Percentiles rank a stretch among this genome's conserved stretches.
Evolutionary conservation across 176 grass and related monocot genomes (phyloP).

Genomic region (Oryza punctata): DNA sequence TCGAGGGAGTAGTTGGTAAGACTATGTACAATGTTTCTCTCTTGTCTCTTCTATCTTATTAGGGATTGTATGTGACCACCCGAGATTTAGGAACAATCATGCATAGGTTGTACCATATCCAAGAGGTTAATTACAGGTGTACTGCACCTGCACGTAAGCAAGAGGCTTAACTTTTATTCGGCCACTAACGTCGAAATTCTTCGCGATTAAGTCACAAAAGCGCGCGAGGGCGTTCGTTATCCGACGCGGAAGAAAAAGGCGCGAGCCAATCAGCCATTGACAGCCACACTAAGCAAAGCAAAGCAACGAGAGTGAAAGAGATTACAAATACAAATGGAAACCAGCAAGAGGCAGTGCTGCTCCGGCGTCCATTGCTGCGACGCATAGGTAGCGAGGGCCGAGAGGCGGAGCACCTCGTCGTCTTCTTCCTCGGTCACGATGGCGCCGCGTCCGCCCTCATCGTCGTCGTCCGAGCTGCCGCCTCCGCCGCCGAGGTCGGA

Average conservation of each 20-base stretch:
- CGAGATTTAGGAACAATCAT: not conserved
- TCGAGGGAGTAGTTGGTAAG: too few relatives aligned
- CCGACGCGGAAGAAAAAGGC: not conserved
- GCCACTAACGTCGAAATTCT: not conserved
- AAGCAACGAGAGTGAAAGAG: not conserved
- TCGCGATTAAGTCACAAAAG: not conserved
- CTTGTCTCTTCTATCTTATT: too few relatives aligned
- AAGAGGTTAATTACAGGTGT: not conserved
- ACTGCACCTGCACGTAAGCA: too few relatives aligned
- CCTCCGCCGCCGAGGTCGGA: too few relatives aligned
- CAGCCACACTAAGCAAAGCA: not conserved
- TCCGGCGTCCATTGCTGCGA: not conserved
- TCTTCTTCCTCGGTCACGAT: not conserved
- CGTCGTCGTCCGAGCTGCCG: too few relatives aligned
- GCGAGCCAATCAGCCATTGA: not conserved
- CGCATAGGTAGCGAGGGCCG: too few relatives aligned
- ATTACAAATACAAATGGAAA: not conserved
- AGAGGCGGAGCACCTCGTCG: not conserved
- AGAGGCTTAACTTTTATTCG: not conserved
- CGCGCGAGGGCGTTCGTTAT: too few relatives aligned
- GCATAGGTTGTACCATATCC: not conserved
- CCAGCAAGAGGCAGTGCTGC: too few relatives aligned
- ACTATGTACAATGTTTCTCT: too few relatives aligned
- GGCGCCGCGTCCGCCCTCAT: not conserved
- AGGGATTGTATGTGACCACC: too few relatives aligned